Evolutionary conservation across 441 rosid species (phyloP).

Genomic region (Euphorbia schlechtendalii): DNA sequence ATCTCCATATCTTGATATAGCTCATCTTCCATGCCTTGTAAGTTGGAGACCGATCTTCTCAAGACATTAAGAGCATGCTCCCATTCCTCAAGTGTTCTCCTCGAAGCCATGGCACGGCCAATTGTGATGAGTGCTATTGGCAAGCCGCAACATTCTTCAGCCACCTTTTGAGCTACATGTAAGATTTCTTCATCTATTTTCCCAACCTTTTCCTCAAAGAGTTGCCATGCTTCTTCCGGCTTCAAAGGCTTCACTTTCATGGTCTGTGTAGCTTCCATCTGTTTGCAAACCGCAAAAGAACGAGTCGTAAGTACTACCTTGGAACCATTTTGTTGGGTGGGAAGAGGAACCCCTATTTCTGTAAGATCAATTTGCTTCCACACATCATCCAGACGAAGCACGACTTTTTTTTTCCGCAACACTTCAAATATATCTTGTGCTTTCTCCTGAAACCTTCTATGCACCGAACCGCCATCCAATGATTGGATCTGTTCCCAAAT

Average conservation of each 20-base stretch:
- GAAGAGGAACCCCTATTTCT: conserved; percentile 14
- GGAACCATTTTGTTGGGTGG: too few relatives aligned
- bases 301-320: conserved; percentile 24
- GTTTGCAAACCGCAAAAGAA: conserved; percentile 30
- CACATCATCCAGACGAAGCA: conserved; percentile 19
- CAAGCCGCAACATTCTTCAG: background rate
- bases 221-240: conserved; percentile 21
- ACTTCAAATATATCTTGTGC: background rate
- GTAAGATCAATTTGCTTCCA: conserved; percentile 21
- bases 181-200: background rate
- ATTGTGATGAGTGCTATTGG: background rate
- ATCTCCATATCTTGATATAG: background rate
- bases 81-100: background rate
- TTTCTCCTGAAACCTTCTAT: conserved; percentile 14
- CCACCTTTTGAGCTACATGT: background rate
- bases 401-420: conserved; percentile 16
- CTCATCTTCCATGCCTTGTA: background rate
- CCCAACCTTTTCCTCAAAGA: background rate
- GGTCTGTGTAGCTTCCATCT: conserved; percentile 30
- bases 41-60: too few relatives aligned
- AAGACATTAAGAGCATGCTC: background rate
- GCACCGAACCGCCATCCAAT: background rate
- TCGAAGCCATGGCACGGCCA: too few relatives aligned
- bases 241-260: conserved; percentile 29
- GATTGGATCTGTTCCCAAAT: conserved; percentile 30